Evolutionary conservation across 768 basidiomycete species (phyloP).

Genomic region (Boletus sp.): DNA sequence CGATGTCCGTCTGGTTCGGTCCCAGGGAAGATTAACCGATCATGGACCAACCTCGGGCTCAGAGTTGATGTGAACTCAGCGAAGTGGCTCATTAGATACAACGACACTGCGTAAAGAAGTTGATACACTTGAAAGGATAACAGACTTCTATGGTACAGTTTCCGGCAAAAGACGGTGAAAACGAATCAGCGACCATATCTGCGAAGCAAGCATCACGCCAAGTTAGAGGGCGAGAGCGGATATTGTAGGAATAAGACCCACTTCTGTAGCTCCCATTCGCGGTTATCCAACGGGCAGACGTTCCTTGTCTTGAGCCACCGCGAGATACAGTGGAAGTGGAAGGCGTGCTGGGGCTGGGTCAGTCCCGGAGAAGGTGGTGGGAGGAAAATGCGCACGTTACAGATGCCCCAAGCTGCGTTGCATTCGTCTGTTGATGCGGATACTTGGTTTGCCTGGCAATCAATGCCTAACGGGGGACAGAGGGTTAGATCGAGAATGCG

Average conservation of each 20-base stretch:
- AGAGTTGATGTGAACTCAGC: neutral
- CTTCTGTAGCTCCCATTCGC: constrained; percentile 98
- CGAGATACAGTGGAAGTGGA: constrained; percentile 99
- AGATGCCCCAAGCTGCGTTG: constrained; percentile 98
- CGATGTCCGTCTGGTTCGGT: neutral
- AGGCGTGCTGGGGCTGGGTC: constrained; percentile 70
- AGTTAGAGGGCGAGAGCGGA: neutral
- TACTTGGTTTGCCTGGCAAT: constrained; percentile 98
- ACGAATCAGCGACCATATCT: constrained; percentile 42
- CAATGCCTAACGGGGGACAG: constrained; percentile 68
- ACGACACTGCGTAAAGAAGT: neutral
- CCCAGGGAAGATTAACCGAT: too few relatives aligned
- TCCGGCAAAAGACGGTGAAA: neutral
- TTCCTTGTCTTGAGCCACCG: constrained; percentile 98
- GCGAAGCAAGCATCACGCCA: neutral
- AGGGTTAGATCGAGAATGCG: neutral
- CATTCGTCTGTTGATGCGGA: constrained; percentile 96
- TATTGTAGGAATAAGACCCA: constrained; percentile 38
- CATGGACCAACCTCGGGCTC: neutral
- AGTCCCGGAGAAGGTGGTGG: neutral
- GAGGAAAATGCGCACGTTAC: constrained; percentile 60
- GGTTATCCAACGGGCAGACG: constrained; percentile 91
- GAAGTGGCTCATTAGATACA: neutral
- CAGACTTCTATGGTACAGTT: constrained; percentile 21
- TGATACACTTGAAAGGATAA: constrained; percentile 13